Evolutionary conservation across 2,329 filamentous ascomycete species (phyloP), one percentile per base, ranked within the genome.

Genomic region (Ophiostoma sp.): DNA sequence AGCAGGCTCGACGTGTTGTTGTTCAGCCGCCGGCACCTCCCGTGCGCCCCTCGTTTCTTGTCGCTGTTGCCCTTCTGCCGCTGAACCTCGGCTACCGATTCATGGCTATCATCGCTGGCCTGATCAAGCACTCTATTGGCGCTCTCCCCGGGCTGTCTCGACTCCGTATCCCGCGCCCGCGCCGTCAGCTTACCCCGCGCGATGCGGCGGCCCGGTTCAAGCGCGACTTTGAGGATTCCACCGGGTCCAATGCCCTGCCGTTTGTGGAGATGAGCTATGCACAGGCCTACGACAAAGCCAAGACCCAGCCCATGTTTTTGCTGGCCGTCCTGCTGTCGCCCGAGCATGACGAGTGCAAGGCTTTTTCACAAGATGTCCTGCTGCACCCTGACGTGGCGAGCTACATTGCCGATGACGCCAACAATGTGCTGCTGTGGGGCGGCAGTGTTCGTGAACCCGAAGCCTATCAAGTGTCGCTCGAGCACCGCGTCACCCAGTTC

Each of bases 201-300:
- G 95, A 99, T 75, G 94, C 92, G 0, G 93, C 94, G 0, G 89
- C 91, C 40, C 84, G 95, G 44, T 96, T 98, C 77, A 90, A 92
- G 75, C 87, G 94, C 8, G 93, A 98, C 74, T 97, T 99, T 73
- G 93, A 97, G 74, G 95, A 99, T 78, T 92, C 96, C 74, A 95
- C 97, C 75, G 93, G 92, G 0, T 79, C 82, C 18, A 85, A 87
- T 65, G 82, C 81, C 4, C 79, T 98, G 4, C 88, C 90, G 0
- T 97, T 96, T 77, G 88, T 89, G 73, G 93, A 97, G 75, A 90
- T 90, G 66, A 93, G 94, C 4, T 95, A 98, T 75, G 93, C 96
- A 5, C 91, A 96, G 78, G 93, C 93, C 0, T 87, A 97, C 71
- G 95, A 99, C 75, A 80, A 89, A 49, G 93, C 94, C 5, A 97